Percentiles rank a stretch among this genome's conserved stretches.
Evolutionary conservation across 495 filamentous ascomycete species (phyloP).

Genomic region (Penicillium macrosclerotiorum): DNA sequence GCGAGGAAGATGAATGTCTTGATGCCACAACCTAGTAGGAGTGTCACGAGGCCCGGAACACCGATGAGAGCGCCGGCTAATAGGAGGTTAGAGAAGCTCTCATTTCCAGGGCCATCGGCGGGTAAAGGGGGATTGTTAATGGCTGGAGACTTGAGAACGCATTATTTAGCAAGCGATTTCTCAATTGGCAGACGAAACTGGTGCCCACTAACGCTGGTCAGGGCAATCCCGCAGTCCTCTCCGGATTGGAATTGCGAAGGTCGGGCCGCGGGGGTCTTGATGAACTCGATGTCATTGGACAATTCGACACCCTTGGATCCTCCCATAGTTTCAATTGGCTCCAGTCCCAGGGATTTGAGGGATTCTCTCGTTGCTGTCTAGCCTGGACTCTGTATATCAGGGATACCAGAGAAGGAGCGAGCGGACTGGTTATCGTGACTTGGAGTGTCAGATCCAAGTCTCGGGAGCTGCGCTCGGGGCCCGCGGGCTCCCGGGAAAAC

Average conservation of each 20-base stretch:
- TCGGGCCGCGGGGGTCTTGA: conserved; percentile 69
- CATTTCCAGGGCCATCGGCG: conserved; percentile 68
- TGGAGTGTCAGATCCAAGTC: too few relatives aligned
- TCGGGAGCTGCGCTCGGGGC: too few relatives aligned
- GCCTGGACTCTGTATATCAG: too few relatives aligned
- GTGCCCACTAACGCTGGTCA: conserved; percentile 67
- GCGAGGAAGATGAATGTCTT: conserved; percentile 72
- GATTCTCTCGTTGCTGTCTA: too few relatives aligned
- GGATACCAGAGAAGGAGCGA: too few relatives aligned
- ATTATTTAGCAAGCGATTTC: conserved; percentile 22
- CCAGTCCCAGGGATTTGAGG: too few relatives aligned
- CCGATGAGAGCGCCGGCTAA: conserved; percentile 56
- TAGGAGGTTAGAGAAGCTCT: conserved; percentile 66
- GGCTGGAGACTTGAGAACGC: conserved; percentile 56
- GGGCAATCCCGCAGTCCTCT: conserved; percentile 70
- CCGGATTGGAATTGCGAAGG: conserved; percentile 54
- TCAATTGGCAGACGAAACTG: conserved; percentile 5
- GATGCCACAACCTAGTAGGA: conserved; percentile 66
- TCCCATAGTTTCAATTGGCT: too few relatives aligned
- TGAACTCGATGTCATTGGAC: conserved; percentile 63
- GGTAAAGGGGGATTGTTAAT: conserved; percentile 82
- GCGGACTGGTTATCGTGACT: too few relatives aligned
- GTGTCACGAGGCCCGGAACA: conserved; percentile 66
- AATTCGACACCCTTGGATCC: conserved; percentile 11
- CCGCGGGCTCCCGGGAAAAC: too few relatives aligned